Percentiles rank a stretch among this genome's conserved stretches.
These are phyloP conservation scores for Macrolepiota albuminosa DNA, from an alignment of 768 basidiomycete species.

Conservation along the genomic window DNA sequence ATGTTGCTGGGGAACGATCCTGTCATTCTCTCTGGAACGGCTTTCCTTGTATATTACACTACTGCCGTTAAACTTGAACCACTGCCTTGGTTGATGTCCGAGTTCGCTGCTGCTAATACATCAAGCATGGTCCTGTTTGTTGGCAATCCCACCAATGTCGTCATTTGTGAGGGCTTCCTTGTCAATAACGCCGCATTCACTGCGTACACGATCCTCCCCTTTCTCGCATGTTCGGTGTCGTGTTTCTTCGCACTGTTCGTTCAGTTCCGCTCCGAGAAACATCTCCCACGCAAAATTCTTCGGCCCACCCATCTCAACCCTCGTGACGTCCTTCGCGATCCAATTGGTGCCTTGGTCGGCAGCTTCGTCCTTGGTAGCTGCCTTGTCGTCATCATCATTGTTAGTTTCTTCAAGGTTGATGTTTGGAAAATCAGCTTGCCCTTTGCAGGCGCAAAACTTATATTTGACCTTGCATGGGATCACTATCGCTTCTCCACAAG, in stretches of 20 bases:
- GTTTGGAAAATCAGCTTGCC: constrained; percentile 87
- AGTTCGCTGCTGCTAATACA: constrained; percentile 79
- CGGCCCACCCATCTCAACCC: constrained; percentile 37
- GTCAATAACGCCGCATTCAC: constrained; percentile 79
- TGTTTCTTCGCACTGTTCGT: constrained; percentile 54
- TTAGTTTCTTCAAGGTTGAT: constrained; percentile 75
- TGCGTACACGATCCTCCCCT: constrained; percentile 80
- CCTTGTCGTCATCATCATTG: constrained; percentile 70
- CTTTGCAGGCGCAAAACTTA: constrained; percentile 69
- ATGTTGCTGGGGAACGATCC: constrained; percentile 90
- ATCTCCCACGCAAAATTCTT: constrained; percentile 45
- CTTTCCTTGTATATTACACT: constrained; percentile 89
- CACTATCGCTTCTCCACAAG: constrained; percentile 34
- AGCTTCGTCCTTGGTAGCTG: constrained; percentile 60
- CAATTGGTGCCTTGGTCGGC: constrained; percentile 71
- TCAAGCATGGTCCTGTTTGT: constrained; percentile 75
- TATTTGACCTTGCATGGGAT: constrained; percentile 64
- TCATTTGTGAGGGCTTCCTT: constrained; percentile 82
- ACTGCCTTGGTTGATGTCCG: constrained; percentile 66
- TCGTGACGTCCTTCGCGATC: constrained; percentile 67
- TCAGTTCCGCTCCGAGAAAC: constrained; percentile 52
- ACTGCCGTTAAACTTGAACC: constrained; percentile 54
- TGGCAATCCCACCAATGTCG: constrained; percentile 93
- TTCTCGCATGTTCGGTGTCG: constrained; percentile 58
- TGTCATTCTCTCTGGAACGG: constrained; percentile 88